Evolutionary conservation across 257 asterid species (phyloP).

Genomic region (Ophiorrhiza pumila): DNA sequence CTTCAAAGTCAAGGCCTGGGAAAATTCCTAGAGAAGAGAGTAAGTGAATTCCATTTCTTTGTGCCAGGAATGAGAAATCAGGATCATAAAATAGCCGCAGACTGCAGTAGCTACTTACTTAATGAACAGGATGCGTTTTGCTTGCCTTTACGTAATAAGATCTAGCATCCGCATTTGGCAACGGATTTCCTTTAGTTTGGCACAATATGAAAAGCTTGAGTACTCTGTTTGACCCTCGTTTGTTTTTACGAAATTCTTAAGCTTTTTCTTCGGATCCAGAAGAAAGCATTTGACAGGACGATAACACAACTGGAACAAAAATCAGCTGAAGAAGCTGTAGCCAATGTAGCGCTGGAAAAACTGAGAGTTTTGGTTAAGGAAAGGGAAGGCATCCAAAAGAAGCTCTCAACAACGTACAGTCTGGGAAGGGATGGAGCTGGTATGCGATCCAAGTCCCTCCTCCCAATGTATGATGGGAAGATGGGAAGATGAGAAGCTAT

Average conservation of each 20-base stretch:
- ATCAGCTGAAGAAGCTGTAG: constrained; percentile 50
- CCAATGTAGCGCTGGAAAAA: constrained; percentile 46
- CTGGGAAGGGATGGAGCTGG: constrained; percentile 60
- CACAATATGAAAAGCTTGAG: not conserved
- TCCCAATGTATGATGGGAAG: constrained; percentile 46
- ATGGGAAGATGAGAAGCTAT: constrained; percentile 49
- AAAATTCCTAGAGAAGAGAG: constrained; percentile 84
- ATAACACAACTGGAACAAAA: constrained; percentile 62
- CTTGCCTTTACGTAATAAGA: too few relatives aligned
- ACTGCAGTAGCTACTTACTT: not conserved
- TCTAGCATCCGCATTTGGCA: not conserved
- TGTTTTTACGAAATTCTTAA: constrained; percentile 22
- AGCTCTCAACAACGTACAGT: constrained; percentile 82
- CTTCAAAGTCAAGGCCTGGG: constrained; percentile 66
- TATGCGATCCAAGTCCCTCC: constrained; percentile 38
- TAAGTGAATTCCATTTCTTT: constrained; percentile 31
- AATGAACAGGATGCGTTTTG: too few relatives aligned
- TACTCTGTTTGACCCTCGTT: not conserved
- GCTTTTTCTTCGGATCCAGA: constrained; percentile 71
- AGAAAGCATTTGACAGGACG: constrained; percentile 65
- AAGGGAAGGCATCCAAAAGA: constrained; percentile 61
- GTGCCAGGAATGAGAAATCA: not conserved
- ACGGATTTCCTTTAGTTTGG: not conserved
- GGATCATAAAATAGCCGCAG: not conserved
- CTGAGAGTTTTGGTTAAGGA: constrained; percentile 55